Base-by-base conservation (phyloP, 352 stramenopile genomes). In the Globisporangium rhizosaccharum region DNA sequence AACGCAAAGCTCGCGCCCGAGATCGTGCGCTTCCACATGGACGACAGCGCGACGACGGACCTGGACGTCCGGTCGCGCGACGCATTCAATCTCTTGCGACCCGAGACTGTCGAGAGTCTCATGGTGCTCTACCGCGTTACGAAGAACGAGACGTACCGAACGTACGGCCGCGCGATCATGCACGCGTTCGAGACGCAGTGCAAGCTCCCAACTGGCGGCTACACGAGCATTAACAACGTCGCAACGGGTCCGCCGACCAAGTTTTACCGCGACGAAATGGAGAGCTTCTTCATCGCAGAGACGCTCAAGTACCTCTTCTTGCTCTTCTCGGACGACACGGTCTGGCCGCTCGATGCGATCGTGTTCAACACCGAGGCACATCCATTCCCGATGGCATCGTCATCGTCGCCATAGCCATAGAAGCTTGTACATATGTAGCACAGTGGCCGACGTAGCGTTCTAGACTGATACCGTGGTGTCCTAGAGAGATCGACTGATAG, bases 271-370 rank as follows among this genome's bases (percentile, higher is more conserved):
- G 71, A 85, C 71, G 80, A 88, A 57, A 96, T 96, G 87, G 87
- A 96, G 61, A 97, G 85, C 37, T 97, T 94, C 66, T 97, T 97
- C 65, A 70, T 97, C 58, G 87, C 85, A 28, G 90, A 97, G 78
- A 97, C 92, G 61, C 81, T 97, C 67, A 98, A 98, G 77, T 98
- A 97, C 71, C 72, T 98, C 42, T 97, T 96, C 66, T 64, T 98
- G 56, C 75, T 97, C 25, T 97, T 97, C 66, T 87, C 72, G 25
- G 79, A 94, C 54, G 79, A 95, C 56, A 72, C 72, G n/a, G 68
- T 95, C 54, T 53, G 95, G n/a, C 57, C 74, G 20, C 68, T 97
- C 42, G 74, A 95, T 53, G 64, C 94, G 53, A 87, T 92, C 46
- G 83, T 97, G 49, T 94, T 97, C 65, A 96, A 90, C 54, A 96